Evolutionary conservation across 495 filamentous ascomycete species (phyloP), one percentile per base, ranked within the genome.

Genomic region (Aspergillus kassunensis): DNA sequence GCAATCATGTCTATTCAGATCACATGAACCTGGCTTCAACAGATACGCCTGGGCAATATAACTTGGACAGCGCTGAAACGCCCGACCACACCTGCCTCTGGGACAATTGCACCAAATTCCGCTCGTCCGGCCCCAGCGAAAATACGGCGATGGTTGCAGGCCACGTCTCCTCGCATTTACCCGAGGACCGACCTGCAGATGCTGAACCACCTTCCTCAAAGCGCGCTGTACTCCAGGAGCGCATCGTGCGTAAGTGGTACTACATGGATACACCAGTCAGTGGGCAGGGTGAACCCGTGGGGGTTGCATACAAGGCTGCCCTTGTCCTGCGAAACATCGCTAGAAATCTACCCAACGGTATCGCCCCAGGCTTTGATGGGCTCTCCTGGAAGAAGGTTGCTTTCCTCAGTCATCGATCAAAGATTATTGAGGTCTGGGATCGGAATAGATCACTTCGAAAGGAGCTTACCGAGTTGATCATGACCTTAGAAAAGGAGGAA

Each of bases 281-380:
- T 62, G 93, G 97, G 58, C 76, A 83, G 23, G 80, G 81, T 35
- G 86, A 95, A 52, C 86, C 92, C 0, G 80, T 83, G 18, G 93
- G 93, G 4, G 82, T 97, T 36, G 89, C 93, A 7, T 80, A 96
- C 31, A 89, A 88, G 33, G 87, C 88, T 21, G 85, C 87, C 9
- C 70, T 97, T 19, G 88, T 99, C 2, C 71, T 99, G 55, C 82
- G 93, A 27, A 99, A 97, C 61, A 80, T 99, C 20, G 89, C 90
- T 3, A 78, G 86, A 18, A 86, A 91, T 44, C 74, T 90, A 0
- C 78, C 84, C 0, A 69, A 58, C 36, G 64, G 71, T 3, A 60
- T 62, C 11, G 64, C 66, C 0, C 59, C 68, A 0, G 60, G 61
- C 33, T 63, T 65, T 24, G 57, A 70, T 15, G 58, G 60, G 2